Percentiles rank a stretch among this genome's conserved stretches.
These are phyloP conservation scores for Metschnikowia aberdeeniae DNA, from an alignment of 805 yeast species.

Conservation along the genomic window DNA sequence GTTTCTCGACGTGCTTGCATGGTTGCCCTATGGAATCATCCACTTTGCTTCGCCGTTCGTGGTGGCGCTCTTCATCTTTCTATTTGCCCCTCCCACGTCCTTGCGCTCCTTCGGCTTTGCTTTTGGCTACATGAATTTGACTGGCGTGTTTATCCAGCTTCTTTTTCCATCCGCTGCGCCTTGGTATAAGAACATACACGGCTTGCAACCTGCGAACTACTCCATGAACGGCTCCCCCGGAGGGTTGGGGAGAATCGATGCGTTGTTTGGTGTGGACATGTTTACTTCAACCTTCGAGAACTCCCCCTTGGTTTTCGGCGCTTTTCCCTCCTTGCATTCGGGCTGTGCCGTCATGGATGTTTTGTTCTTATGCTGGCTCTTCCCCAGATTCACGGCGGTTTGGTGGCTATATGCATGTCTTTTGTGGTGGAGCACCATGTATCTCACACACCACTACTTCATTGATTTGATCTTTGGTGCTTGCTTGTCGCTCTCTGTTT, in stretches of 20 bases:
- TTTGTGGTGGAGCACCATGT: conserved; percentile 99
- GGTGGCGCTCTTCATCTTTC: conserved; percentile 68
- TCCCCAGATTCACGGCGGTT: conserved; percentile 63
- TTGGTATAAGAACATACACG: conserved; percentile 86
- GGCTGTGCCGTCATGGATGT: conserved; percentile 95
- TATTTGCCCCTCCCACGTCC: conserved; percentile 90
- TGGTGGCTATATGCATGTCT: conserved; percentile 80
- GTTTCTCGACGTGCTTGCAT: conserved; percentile 76
- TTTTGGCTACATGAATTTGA: conserved; percentile 88
- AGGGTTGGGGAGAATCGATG: conserved; percentile 85
- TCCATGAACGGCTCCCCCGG: conserved; percentile 94
- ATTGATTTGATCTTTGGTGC: conserved; percentile 95
- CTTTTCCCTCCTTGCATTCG: conserved; percentile 80
- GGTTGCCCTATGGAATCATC: conserved; percentile 91
- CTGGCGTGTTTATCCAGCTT: conserved; percentile 81
- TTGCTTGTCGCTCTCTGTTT: conserved; percentile 66
- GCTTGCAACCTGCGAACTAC: conserved; percentile 86
- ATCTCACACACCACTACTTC: conserved; percentile 93
- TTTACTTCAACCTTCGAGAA: conserved; percentile 79
- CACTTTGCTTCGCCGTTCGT: conserved; percentile 92
- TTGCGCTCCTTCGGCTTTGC: conserved; percentile 84
- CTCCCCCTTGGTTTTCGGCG: conserved; percentile 93
- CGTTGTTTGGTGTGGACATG: conserved; percentile 70
- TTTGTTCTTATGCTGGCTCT: conserved; percentile 74
- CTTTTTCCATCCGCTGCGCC: conserved; percentile 95